Evolutionary conservation across 225 moss, liverwort and hornwort genomes (phyloP).

Genomic region (Sphagnum tenellum): DNA sequence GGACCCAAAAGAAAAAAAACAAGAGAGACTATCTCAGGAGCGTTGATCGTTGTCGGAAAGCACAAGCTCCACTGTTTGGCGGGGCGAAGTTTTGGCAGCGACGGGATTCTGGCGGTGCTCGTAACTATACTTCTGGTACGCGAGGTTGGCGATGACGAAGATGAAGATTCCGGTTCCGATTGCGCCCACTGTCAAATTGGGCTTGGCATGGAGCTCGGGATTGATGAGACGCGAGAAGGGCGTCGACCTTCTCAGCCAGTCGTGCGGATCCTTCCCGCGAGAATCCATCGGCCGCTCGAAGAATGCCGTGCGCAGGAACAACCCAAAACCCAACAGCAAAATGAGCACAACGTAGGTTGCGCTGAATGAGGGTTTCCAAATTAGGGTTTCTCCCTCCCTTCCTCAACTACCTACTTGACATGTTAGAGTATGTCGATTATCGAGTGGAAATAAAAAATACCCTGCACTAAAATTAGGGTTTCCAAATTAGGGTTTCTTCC

Average conservation of each 20-base stretch:
- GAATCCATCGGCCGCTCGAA: too few relatives aligned
- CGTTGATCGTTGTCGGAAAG: slow-evolving; percentile 50
- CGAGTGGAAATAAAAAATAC: too few relatives aligned
- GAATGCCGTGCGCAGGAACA: too few relatives aligned
- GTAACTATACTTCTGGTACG: slow-evolving; percentile 65
- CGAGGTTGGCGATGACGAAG: slow-evolving; percentile 65
- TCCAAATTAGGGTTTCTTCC: too few relatives aligned
- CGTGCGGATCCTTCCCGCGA: slow-evolving; percentile 18
- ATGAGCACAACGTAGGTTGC: too few relatives aligned
- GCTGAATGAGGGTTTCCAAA: too few relatives aligned
- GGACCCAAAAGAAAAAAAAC: too few relatives aligned
- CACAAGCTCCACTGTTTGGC: slow-evolving; percentile 34
- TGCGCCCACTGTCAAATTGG: slow-evolving; percentile 69
- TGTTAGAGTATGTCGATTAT: too few relatives aligned
- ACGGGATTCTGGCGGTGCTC: slow-evolving; percentile 34
- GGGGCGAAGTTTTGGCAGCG: slow-evolving; percentile 3
- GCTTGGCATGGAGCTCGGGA: slow-evolving; percentile 93
- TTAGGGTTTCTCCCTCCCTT: too few relatives aligned
- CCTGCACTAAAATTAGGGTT: too few relatives aligned
- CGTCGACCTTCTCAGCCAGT: slow-evolving; percentile 68
- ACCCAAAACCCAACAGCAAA: too few relatives aligned
- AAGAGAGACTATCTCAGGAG: slow-evolving; percentile 3
- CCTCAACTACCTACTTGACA: too few relatives aligned
- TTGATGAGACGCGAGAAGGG: slow-evolving; percentile 80
- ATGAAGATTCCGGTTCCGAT: slow-evolving; percentile 80